Conservation (phyloP, 306 rosid species). For the Inga leiocalycina region DNA sequence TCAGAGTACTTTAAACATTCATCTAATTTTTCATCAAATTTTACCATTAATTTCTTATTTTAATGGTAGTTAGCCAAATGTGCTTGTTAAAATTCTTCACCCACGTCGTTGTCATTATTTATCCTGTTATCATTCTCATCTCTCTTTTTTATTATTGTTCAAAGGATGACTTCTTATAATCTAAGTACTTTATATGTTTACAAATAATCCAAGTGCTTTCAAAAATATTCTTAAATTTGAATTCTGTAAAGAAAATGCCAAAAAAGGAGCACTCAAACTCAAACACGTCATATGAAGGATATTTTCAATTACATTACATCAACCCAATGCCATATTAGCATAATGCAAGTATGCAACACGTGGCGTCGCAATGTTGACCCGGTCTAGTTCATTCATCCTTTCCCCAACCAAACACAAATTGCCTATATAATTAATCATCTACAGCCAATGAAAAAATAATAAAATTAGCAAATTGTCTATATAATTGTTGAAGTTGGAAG, state of each 20-base stretch:
- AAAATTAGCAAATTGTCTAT: neutral
- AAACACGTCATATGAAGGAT: neutral
- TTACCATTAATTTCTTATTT: neutral
- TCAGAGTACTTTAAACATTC: too few species aligned
- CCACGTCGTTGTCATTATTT: neutral
- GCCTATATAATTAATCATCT: neutral
- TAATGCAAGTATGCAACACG: neutral
- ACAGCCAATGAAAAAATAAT: neutral
- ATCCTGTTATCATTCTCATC: neutral
- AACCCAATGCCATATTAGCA: neutral
- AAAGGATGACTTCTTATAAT: neutral
- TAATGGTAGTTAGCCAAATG: too few species aligned
- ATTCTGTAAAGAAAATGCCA: neutral
- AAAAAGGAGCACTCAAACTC: neutral
- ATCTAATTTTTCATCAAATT: too few species aligned
- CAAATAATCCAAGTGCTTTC: neutral
- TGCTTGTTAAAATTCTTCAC: too few species aligned
- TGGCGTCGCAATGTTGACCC: neutral
- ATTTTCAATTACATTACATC: neutral
- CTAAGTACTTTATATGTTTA: neutral
- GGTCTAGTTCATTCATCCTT: neutral
- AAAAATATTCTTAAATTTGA: neutral
- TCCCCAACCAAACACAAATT: neutral
- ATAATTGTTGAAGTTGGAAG: neutral
- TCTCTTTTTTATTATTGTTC: neutral